These are phyloP conservation scores for Agrocybe pediades DNA, from an alignment of 768 basidiomycete genomes.

Conservation along the genomic window DNA sequence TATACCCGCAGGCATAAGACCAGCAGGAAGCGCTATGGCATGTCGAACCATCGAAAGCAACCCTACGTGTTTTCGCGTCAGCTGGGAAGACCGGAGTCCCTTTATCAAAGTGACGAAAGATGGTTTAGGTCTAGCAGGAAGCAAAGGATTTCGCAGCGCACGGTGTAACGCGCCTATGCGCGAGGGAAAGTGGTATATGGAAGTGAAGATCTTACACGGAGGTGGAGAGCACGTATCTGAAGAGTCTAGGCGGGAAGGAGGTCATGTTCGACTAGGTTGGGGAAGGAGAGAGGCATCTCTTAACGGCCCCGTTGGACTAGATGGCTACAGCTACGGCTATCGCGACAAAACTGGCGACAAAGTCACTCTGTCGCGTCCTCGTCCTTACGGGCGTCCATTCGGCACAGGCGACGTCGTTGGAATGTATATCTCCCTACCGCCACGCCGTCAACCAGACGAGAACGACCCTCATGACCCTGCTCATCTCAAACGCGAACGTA, in stretches of 20 bases:
- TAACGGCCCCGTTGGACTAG: constrained; percentile 90
- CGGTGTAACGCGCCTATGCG: constrained; percentile 88
- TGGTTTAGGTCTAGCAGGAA: constrained; percentile 73
- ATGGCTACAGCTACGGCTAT: constrained; percentile 91
- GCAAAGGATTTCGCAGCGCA: constrained; percentile 89
- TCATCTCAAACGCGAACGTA: constrained; percentile 83
- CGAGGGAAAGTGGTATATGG: constrained; percentile 94
- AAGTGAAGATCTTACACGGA: constrained; percentile 77
- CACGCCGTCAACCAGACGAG: constrained; percentile 53
- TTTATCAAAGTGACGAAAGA: constrained; percentile 81
- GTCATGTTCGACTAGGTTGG: constrained; percentile 91
- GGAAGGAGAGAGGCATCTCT: constrained; percentile 91
- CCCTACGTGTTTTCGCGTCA: constrained; percentile 69
- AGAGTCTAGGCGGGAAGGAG: constrained; percentile 57
- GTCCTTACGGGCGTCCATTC: constrained; percentile 75
- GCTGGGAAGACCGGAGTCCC: constrained; percentile 90
- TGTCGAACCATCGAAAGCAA: constrained; percentile 83
- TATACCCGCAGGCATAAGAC: constrained; percentile 74
- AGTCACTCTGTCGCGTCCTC: constrained; percentile 79
- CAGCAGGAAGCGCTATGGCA: constrained; percentile 53
- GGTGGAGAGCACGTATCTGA: constrained; percentile 62
- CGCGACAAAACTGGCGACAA: constrained; percentile 94
- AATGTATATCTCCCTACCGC: constrained; percentile 89
- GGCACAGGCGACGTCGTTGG: constrained; percentile 88
- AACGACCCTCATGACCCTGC: constrained; percentile 80